A percentile compares a stretch with the other conserved stretches of the same genome.
Conservation (phyloP, 768 basidiomycete genomes). For the Podaxis sp. region DNA sequence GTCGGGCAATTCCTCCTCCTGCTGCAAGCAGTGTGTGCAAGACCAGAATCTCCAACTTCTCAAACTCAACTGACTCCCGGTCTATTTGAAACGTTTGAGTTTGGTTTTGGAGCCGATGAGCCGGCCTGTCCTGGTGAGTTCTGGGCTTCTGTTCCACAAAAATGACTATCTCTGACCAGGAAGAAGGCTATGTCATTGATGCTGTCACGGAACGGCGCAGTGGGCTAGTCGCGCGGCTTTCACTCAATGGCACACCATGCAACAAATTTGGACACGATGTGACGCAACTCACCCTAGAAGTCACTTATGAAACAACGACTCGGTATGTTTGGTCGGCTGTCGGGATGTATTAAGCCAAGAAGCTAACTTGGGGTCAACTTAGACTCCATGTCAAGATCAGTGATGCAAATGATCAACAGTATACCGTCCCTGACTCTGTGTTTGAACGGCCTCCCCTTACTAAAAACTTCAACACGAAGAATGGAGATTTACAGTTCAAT, state of each 20-base stretch:
- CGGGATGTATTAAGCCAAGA: neutral
- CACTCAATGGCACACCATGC: constrained; percentile 55
- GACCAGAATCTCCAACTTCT: neutral
- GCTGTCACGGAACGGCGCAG: constrained; percentile 38
- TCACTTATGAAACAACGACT: constrained; percentile 60
- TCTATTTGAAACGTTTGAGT: constrained; percentile 4
- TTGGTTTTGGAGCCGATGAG: neutral
- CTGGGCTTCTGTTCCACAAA: constrained; percentile 14
- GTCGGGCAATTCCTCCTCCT: neutral
- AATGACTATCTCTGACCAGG: neutral
- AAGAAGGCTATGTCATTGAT: constrained; percentile 52
- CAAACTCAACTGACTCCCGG: constrained; percentile 4
- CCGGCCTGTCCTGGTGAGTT: constrained; percentile 16
- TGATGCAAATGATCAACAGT: constrained; percentile 61
- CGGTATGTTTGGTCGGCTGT: constrained; percentile 31
- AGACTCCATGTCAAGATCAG: constrained; percentile 70
- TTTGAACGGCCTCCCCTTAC: constrained; percentile 39
- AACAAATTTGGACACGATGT: constrained; percentile 66
- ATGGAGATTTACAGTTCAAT: constrained; percentile 70
- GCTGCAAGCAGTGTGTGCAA: neutral
- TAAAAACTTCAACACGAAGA: constrained; percentile 27
- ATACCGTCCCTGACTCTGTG: constrained; percentile 65
- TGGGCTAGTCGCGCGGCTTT: constrained; percentile 55
- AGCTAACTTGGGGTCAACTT: neutral
- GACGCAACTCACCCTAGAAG: constrained; percentile 55